Percentiles rank a stretch among this genome's conserved stretches.
phyloP scores from a whole-genome alignment of 2,329 filamentous ascomycete species.

The Zalaria obscura region DNA sequence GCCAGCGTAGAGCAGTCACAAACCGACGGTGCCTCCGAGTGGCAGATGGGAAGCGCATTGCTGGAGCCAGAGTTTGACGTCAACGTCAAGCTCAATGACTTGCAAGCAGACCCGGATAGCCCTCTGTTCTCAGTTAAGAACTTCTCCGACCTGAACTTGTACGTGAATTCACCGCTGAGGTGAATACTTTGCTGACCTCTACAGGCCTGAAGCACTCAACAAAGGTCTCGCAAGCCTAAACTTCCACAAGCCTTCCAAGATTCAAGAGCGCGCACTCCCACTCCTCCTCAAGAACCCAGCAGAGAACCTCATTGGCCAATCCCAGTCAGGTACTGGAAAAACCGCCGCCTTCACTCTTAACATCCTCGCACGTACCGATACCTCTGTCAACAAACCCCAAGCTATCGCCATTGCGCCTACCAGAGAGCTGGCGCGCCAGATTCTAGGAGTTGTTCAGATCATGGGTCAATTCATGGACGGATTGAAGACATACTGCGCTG shows the following conservation, averaged over 20 bases:
- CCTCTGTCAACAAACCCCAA: constrained; percentile 58
- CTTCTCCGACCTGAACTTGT: constrained; percentile 82
- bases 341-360: constrained; percentile 94
- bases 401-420: constrained; percentile 82
- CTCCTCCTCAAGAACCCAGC: constrained; percentile 79
- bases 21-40: constrained; percentile 30
- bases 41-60: constrained; percentile 28
- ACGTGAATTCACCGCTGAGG: constrained; percentile 22
- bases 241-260: constrained; percentile 93
- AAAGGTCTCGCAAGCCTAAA: constrained; percentile 67
- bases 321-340: constrained; percentile 97
- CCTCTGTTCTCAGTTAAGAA: constrained; percentile 73
- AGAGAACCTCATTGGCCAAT: constrained; percentile 90
- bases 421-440: constrained; percentile 88
- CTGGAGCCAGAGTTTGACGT: constrained; percentile 71
- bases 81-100: constrained; percentile 79
- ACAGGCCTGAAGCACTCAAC: constrained; percentile 49
- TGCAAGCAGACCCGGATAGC: constrained; percentile 74
- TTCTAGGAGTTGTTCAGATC: constrained; percentile 65
- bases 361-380: constrained; percentile 74
- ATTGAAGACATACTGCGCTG: constrained; percentile 64
- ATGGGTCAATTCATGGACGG: constrained; percentile 74
- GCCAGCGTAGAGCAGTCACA: constrained; percentile 1
- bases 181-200: constrained; percentile 8
- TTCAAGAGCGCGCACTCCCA: constrained; percentile 87